Conservation (phyloP, 306 rosid species). For the Sesbania bispinosa region DNA sequence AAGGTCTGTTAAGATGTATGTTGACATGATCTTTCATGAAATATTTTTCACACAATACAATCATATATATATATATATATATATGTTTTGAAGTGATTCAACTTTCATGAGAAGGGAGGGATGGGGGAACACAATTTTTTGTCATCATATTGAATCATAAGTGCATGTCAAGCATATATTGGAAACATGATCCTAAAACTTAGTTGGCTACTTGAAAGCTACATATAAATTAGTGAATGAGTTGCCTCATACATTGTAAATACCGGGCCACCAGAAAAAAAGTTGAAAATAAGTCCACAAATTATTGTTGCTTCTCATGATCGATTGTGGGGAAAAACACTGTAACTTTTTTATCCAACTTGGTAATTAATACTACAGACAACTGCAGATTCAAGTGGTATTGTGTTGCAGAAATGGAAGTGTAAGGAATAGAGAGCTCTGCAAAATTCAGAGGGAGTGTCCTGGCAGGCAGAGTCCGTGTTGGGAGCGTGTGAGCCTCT, state of each 20-base stretch:
- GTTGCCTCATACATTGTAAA: conserved; percentile 1
- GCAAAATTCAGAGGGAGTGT: conserved; percentile 12
- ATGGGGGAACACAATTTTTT: background rate
- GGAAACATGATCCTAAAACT: conserved; percentile 24
- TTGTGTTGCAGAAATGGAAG: conserved; percentile 15
- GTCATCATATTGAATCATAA: background rate
- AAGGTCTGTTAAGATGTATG: background rate
- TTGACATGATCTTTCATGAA: background rate
- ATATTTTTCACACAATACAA: background rate
- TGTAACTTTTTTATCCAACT: background rate
- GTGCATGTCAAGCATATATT: background rate
- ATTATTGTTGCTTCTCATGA: background rate
- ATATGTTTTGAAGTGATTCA: background rate
- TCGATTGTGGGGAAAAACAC: background rate
- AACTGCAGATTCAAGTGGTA: conserved; percentile 17
- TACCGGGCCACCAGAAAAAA: background rate
- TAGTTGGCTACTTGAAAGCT: conserved; percentile 13
- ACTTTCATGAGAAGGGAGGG: background rate
- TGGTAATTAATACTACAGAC: background rate
- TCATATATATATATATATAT: background rate
- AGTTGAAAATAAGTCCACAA: background rate
- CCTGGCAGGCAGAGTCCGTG: background rate
- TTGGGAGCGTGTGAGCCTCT: conserved; percentile 10
- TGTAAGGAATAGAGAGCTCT: conserved; percentile 8
- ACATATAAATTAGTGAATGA: conserved; percentile 13